Percentiles rank a stretch among this genome's conserved stretches.
Conservation (phyloP, 176 grass and related monocot genomes). For the Puccinellia tenuiflora region DNA sequence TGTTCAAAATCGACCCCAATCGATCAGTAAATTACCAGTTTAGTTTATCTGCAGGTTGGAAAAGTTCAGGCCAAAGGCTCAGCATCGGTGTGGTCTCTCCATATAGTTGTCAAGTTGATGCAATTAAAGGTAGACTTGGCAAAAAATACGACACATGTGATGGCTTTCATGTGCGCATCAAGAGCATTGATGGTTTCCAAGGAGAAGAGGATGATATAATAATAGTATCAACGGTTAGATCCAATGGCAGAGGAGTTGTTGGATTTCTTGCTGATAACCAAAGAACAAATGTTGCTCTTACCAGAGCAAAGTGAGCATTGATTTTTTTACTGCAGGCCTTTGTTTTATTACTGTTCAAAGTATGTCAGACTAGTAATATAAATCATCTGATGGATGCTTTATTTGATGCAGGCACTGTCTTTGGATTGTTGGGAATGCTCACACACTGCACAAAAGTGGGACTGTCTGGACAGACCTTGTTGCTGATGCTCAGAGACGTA, state of each 20-base stretch:
- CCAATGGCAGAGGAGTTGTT: constrained; percentile 42
- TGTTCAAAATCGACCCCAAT: not conserved
- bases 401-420: constrained; percentile 67
- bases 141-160: constrained; percentile 30
- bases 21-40: not conserved
- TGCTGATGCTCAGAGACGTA: constrained; percentile 37
- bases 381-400: too few species aligned
- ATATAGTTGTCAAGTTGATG: constrained; percentile 52
- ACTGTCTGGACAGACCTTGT: constrained; percentile 62
- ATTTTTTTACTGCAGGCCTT: not conserved
- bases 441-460: constrained; percentile 40
- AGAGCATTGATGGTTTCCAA: constrained; percentile 81
- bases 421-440: constrained; percentile 73
- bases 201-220: constrained; percentile 79
- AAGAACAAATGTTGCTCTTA: constrained; percentile 79
- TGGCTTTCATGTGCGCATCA: constrained; percentile 59
- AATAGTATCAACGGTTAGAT: constrained; percentile 76
- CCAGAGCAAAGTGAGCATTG: constrained; percentile 69
- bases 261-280: constrained; percentile 62
- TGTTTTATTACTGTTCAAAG: not conserved
- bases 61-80: constrained; percentile 27
- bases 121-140: constrained; percentile 53
- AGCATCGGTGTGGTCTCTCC: constrained; percentile 69
- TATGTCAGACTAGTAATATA: too few species aligned
- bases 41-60: constrained; percentile 38